A percentile compares a stretch with the other conserved stretches of the same genome.
Evolutionary conservation across 1,284 basidiomycete species (phyloP).

Genomic region (Malassezia globosa): DNA sequence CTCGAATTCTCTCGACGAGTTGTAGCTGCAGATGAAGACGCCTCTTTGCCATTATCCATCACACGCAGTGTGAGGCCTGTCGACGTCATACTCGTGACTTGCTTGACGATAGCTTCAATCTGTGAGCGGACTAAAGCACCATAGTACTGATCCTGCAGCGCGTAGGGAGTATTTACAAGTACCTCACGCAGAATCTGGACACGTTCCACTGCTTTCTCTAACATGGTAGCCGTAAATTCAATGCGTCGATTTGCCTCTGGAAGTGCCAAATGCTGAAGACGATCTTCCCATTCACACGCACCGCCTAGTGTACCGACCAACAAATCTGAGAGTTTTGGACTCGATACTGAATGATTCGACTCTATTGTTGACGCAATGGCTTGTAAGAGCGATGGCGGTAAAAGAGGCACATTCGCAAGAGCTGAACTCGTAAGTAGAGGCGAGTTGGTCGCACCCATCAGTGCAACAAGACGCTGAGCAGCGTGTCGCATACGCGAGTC

Average conservation of each 20-base stretch:
- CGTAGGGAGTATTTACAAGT: slow-evolving; percentile 28
- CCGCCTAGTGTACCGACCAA: slow-evolving; percentile 41
- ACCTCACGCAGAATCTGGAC: slow-evolving; percentile 38
- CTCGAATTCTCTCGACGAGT: not conserved
- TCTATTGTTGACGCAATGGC: slow-evolving; percentile 25
- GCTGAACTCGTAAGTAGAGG: not conserved
- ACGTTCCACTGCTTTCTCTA: slow-evolving; percentile 31
- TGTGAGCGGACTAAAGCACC: slow-evolving; percentile 37
- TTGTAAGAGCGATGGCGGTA: slow-evolving; percentile 32
- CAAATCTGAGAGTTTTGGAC: slow-evolving; percentile 28
- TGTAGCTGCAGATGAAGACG: not conserved
- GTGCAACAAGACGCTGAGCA: slow-evolving; percentile 29
- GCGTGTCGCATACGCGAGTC: slow-evolving; percentile 22
- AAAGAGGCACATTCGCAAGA: slow-evolving; percentile 29
- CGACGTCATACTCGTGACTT: slow-evolving; percentile 37
- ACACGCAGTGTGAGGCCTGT: slow-evolving; percentile 35
- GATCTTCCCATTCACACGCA: slow-evolving; percentile 41
- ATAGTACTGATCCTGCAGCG: slow-evolving; percentile 33
- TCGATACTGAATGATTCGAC: not conserved
- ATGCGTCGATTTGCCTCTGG: slow-evolving; percentile 34
- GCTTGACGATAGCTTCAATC: slow-evolving; percentile 35
- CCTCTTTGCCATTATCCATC: slow-evolving; percentile 15
- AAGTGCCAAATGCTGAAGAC: slow-evolving; percentile 35
- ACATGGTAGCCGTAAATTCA: slow-evolving; percentile 24
- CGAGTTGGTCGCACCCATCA: not conserved